Base-by-base conservation (phyloP, 1,284 basidiomycete species). In the Moesziomyces globuligerus region DNA sequence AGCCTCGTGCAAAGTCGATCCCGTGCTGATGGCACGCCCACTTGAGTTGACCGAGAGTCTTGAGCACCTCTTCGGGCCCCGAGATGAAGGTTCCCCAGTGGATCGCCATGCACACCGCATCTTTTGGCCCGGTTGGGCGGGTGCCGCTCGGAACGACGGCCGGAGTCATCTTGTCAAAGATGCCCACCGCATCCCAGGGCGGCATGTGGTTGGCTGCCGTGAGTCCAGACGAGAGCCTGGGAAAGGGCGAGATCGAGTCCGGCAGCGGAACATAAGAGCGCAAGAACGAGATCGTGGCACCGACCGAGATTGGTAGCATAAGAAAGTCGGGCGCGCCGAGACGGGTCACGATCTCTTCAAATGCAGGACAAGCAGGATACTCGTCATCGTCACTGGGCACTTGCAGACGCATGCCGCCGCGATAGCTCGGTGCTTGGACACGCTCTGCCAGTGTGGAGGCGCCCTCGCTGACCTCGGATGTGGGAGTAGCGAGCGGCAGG, bases 251-350 rank as follows among this genome's bases (percentile, higher is more conserved):
- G 39, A 68, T 49, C 45, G 59, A 46, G 40, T 72, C 70, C 3
- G 74, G 67, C 9, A 80, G 47, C 4, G 70, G 73, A 10, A 80
- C 66, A 46, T 76, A 80, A 3, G 67, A 71, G 17, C 79, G 75
- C 4, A 81, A 18, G 36, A 77, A 81, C 0, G 72, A 74, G 47
- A 78, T 69, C 23, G 80, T 80, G 7, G 80, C 79, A 18, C 80
- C 80, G 3, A 81, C 78, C n/a, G 69, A 67, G 51, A 81, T 72
- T 24, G 80, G 80, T 6, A 81, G 70, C 53, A 81, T 64, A 25
- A 66, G 40, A 24, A 80, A 61, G 17, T 72, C 50, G 6, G 80
- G 75, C 18, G 36, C 24, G n/a, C 77, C 78, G 5, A 80, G 40
- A 3, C 64, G 54, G 8, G 41, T 18, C 7, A 64, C 46, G 32